phyloP scores from a whole-genome alignment of 495 filamentous ascomycete genomes.

The Xylaria palmicola region DNA sequence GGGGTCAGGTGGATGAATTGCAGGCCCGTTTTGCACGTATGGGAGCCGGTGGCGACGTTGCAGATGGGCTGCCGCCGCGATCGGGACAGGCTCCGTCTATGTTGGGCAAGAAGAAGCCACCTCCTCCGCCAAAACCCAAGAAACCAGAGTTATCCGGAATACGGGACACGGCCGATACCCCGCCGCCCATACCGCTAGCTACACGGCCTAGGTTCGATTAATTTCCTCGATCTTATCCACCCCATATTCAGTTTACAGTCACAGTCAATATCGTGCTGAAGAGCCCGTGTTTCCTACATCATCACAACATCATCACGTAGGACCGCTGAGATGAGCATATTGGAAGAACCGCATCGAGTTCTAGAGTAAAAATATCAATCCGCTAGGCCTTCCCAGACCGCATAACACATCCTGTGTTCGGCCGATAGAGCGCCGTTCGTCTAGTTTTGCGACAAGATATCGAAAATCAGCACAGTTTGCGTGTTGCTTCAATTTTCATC shows the following conservation, averaged over 20 bases:
- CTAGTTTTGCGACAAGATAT: constrained; percentile 5
- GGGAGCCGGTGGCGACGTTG: constrained; percentile 17
- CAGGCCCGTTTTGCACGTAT: constrained; percentile 67
- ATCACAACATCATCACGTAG: neutral
- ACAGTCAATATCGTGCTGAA: constrained; percentile 4
- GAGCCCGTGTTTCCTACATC: neutral
- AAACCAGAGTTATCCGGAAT: constrained; percentile 39
- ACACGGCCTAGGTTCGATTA: constrained; percentile 42
- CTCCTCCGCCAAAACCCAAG: constrained; percentile 70
- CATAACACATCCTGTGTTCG: constrained; percentile 1
- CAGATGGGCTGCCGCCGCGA: neutral
- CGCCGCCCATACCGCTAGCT: constrained; percentile 51
- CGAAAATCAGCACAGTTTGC: neutral
- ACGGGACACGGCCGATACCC: constrained; percentile 20
- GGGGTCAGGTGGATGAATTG: constrained; percentile 58
- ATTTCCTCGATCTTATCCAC: neutral
- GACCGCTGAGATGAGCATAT: neutral
- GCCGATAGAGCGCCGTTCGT: constrained; percentile 3
- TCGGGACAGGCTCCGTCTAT: constrained; percentile 28
- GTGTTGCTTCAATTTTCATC: neutral
- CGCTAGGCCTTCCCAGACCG: neutral
- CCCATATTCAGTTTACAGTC: neutral
- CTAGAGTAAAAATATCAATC: constrained; percentile 3
- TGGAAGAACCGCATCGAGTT: neutral
- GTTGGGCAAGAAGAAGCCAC: constrained; percentile 59